Evolutionary conservation across 192 early-diverging fungal species (phyloP).

Genomic region (Coemansia sp.): DNA sequence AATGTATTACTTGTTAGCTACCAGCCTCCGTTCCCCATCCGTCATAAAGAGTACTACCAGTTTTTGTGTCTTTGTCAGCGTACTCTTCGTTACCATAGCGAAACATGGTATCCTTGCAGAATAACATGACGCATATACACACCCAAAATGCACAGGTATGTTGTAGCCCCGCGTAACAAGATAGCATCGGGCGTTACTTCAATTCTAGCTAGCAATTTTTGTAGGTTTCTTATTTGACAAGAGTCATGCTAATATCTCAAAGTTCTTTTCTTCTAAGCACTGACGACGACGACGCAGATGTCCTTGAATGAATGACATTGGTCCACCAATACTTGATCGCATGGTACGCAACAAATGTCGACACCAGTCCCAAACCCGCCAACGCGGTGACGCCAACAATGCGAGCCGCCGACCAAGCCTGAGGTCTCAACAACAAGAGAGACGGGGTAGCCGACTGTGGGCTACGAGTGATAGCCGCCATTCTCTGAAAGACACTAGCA

Average conservation of each 20-base stretch:
- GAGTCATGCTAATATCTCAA: background rate
- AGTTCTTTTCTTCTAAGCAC: conserved; percentile 29
- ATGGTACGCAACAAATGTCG: conserved; percentile 48
- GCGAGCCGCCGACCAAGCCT: conserved; percentile 36
- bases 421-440: conserved; percentile 32
- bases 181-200: background rate
- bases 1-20: too few relatives aligned
- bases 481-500: conserved; percentile 86
- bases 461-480: conserved; percentile 65
- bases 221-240: too few relatives aligned
- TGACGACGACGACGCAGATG: conserved; percentile 13
- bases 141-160: too few relatives aligned
- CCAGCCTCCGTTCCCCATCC: too few relatives aligned
- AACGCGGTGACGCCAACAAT: conserved; percentile 43
- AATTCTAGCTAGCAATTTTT: background rate
- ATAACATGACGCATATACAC: too few relatives aligned
- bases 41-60: too few relatives aligned
- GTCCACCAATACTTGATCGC: conserved; percentile 54
- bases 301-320: conserved; percentile 17
- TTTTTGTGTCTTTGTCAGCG: too few relatives aligned
- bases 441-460: conserved; percentile 52
- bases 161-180: background rate
- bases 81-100: too few relatives aligned
- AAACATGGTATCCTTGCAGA: too few relatives aligned
- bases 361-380: conserved; percentile 43